Percentiles rank a stretch among this genome's conserved stretches.
Conservation (phyloP, 2,329 filamentous ascomycete genomes). For the Lecanicillium sp. region DNA sequence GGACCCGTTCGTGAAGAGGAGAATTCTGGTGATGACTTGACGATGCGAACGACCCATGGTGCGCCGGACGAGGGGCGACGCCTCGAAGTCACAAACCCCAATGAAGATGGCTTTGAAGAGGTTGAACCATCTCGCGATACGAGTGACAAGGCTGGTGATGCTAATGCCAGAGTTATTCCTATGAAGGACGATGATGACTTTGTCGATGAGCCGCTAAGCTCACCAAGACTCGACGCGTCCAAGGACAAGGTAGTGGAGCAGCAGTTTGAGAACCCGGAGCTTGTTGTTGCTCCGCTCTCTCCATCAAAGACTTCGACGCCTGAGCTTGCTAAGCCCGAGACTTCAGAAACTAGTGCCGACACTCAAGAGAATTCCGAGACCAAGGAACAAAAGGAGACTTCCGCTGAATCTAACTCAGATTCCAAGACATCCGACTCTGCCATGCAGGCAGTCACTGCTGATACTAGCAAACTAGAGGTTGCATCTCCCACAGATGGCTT, state of each 20-base stretch:
- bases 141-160: constrained; percentile 1
- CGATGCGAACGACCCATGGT: constrained; percentile 45
- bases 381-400: constrained; percentile 9
- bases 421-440: constrained; percentile 3
- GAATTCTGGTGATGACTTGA: constrained; percentile 46
- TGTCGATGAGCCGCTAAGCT: constrained; percentile 69
- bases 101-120: constrained; percentile 91
- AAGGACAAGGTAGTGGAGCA: constrained; percentile 45
- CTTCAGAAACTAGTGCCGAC: constrained; percentile 9
- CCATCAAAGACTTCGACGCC: constrained; percentile 28
- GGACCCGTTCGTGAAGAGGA: constrained; percentile 29
- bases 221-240: constrained; percentile 54
- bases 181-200: constrained; percentile 61
- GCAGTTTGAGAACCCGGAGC: constrained; percentile 45
- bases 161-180: not conserved
- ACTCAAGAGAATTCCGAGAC: constrained; percentile 10
- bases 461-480: constrained; percentile 5
- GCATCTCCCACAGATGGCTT: not conserved
- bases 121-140: constrained; percentile 43
- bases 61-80: constrained; percentile 55
- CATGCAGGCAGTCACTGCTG: constrained; percentile 1
- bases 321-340: constrained; percentile 18
- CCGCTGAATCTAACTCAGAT: constrained; percentile 9
- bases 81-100: constrained; percentile 70
- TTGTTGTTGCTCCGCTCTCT: constrained; percentile 50